Base-by-base conservation (phyloP, 108 stramenopile species). In the Nitzschia sp. region DNA sequence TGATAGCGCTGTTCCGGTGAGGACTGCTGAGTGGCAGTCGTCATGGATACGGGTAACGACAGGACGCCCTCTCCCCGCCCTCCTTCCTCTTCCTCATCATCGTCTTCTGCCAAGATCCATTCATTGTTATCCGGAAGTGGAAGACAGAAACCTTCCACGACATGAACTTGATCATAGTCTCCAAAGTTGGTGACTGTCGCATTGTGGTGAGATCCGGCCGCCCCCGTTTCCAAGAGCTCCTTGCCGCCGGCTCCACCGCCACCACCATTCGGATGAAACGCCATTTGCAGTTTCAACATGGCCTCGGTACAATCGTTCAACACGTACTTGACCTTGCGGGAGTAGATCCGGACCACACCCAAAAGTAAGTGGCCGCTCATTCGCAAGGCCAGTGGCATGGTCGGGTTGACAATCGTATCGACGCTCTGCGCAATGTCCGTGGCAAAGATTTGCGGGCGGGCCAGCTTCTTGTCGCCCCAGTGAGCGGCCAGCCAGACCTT, bases 401-500 rank as follows among this genome's bases (percentile, higher is more conserved):
- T 76, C 21, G 97, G 97, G 69, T 98, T 88, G 55, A 97, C 87
- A 47, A 99, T 97, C 62, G 87, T 85, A n/a, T 96, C 93, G 47
- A 96, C 96, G 45, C 95, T 96, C 34, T 75, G 59, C 72, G 87
- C 75, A 76, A 99, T 98, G 77, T 98, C 96, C 32, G 96, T 98
- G 66, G 86, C 81, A 82, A 98, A 98, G 48, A 99, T 94, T 72
- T 96, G 94, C 5, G 88, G 82, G 45, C 97, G 93, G 57, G 84
- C 94, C 28, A 99, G 77, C 73, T 98, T 98, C 81, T 98, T 98
- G 84, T 99, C 99, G 9, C 89, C 89, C 95, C 93, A 98, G 73
- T 98, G 98, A 19, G 99, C 99, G 32, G 99, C 99, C 41, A 98
- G 82, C 99, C 99, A 99, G n/a, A 99, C 91, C 65, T 98, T 97